phyloP scores from a whole-genome alignment of 305 asterid species.

The Euphrasia arctica region DNA sequence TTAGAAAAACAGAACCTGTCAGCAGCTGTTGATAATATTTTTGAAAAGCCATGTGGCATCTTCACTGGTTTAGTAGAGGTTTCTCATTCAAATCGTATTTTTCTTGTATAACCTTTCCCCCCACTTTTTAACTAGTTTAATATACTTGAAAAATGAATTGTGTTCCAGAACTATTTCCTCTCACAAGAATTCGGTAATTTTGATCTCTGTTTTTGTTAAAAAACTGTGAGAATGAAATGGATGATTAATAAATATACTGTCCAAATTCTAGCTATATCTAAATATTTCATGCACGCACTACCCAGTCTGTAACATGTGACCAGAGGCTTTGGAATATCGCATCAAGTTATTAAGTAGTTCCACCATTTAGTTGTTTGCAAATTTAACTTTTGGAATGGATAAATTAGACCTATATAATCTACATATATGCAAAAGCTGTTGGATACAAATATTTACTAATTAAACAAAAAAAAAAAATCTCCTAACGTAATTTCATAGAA shows the following conservation, averaged over 20 bases:
- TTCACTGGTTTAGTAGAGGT: slow-evolving; percentile 13
- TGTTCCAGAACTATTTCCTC: slow-evolving; percentile 16
- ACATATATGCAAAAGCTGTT: not conserved
- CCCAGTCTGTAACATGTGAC: slow-evolving; percentile 7
- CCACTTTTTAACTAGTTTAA: not conserved
- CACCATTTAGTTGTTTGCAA: not conserved
- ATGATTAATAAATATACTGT: not conserved
- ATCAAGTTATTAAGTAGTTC: not conserved
- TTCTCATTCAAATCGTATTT: not conserved
- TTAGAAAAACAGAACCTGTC: not conserved
- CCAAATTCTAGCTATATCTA: slow-evolving; percentile 4
- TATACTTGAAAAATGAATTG: slow-evolving; percentile 12
- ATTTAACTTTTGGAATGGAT: not conserved
- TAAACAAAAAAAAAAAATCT: not conserved
- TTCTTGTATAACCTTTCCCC: not conserved
- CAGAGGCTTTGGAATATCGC: slow-evolving; percentile 3
- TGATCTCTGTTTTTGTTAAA: not conserved
- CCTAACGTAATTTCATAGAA: not conserved
- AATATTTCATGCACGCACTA: slow-evolving; percentile 15
- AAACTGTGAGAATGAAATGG: slow-evolving; percentile 12
- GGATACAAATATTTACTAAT: not conserved
- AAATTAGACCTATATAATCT: not conserved
- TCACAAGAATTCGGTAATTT: not conserved
- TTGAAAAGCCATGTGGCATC: slow-evolving; percentile 10
- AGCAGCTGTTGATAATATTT: slow-evolving; percentile 3